A percentile compares a stretch with the other conserved stretches of the same genome.
phyloP scores from a whole-genome alignment of 257 asterid genomes.

The Echium plantagineum region DNA sequence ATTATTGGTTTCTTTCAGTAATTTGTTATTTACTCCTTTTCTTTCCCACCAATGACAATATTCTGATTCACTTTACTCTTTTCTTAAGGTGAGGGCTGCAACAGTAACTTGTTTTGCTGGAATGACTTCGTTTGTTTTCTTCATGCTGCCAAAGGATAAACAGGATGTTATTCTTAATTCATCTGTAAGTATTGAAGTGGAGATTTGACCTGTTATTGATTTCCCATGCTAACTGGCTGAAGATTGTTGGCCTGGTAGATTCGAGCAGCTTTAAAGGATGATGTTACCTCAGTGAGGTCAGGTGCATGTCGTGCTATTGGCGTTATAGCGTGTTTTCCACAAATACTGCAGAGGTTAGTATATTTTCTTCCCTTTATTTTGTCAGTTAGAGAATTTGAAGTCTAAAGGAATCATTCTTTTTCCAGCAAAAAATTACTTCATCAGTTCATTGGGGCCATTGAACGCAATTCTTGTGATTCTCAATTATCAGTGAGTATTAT shows the following conservation, averaged over 20 bases:
- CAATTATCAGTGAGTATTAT: slow-evolving; percentile 53
- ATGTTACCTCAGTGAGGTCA: slow-evolving; percentile 74
- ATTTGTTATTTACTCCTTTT: too few species aligned
- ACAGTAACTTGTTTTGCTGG: slow-evolving; percentile 96
- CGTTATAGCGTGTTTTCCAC: slow-evolving; percentile 74
- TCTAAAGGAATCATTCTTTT: slow-evolving; percentile 12
- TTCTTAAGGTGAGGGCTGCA: slow-evolving; percentile 83
- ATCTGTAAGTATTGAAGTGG: slow-evolving; percentile 44
- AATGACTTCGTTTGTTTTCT: slow-evolving; percentile 77
- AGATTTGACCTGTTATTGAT: neutral
- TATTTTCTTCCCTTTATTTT: slow-evolving; percentile 10
- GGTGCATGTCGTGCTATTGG: slow-evolving; percentile 98
- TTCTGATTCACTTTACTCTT: slow-evolving; percentile 15
- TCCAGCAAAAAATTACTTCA: slow-evolving; percentile 56
- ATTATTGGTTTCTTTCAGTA: too few species aligned
- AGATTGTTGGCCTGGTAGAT: slow-evolving; percentile 35
- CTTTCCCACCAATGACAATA: neutral
- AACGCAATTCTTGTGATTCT: slow-evolving; percentile 45
- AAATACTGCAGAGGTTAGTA: slow-evolving; percentile 55
- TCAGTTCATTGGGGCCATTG: slow-evolving; percentile 59
- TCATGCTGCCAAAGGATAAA: slow-evolving; percentile 49
- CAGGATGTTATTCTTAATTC: slow-evolving; percentile 56
- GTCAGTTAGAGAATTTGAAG: slow-evolving; percentile 2
- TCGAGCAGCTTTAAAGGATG: slow-evolving; percentile 54
- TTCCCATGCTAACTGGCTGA: slow-evolving; percentile 1